Evolutionary conservation across 139 green algal genomes (phyloP), one percentile per base, ranked within the genome.

Genomic region (Asterochloris erici): DNA sequence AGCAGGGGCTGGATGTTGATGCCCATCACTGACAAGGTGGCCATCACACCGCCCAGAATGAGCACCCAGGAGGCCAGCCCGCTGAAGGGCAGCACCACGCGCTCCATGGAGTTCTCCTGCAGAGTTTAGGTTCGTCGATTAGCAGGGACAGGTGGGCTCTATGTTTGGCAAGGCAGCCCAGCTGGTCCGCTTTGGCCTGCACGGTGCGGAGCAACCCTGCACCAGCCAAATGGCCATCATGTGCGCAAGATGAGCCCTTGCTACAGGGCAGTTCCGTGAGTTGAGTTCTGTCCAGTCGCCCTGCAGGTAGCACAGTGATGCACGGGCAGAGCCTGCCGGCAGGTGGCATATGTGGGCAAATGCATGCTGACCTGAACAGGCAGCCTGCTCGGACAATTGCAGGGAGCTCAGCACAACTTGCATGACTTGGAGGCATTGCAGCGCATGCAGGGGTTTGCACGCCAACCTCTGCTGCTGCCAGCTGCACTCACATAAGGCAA

Each of bases 1-100:
- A 90, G 82, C 63, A 90, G 76, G 19, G 86, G 86, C 69, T 84
- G 79, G 29, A 90, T 81, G 73, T 90, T 87, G 80, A 90, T 81
- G 69, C 86, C 86, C 61, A 87, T 66, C 76, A 90, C 80, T 29
- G 75, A 79, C 73, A 87, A 68, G 63, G 66, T 29, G 28, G 64
- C 81, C 21, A 87, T 54, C 12, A 24, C 28, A 0, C 83, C 83
- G 29, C 63, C 79, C 64, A 87, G 74, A n/a, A 87, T 78, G 9
- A 84, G 38, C 38, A 87, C n/a, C 83, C 83, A 87, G 9, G 83
- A 87, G 2, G 74, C 63, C 64, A 87, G 74, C 23, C 83, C 83
- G 63, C 73, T 84, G 62, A 83, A 74, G 14, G 83, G 83, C 64
- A 87, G 74, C 38, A 87, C 71, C n/a, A 87, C 74, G 12, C 83